phyloP scores from a whole-genome alignment of 192 early-diverging fungal genomes.

The Phlyctochytrium arcticum region DNA sequence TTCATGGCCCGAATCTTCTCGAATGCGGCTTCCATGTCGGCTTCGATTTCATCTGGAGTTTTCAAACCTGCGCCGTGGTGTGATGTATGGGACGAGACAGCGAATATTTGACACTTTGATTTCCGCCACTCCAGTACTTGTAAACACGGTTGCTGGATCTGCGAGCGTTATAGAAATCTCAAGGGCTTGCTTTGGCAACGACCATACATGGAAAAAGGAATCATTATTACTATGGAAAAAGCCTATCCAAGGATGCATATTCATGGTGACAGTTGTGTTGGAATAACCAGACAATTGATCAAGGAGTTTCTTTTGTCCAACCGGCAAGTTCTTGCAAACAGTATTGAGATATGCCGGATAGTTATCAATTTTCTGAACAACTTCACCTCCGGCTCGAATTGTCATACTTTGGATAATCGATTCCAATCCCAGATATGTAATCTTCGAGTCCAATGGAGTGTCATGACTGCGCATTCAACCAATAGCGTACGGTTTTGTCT shows the following conservation, averaged over 20 bases:
- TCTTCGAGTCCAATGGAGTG: too few relatives aligned
- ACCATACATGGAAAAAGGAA: conserved; percentile 3
- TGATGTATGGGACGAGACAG: not conserved
- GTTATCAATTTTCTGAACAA: too few relatives aligned
- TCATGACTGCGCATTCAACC: too few relatives aligned
- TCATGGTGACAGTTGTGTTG: not conserved
- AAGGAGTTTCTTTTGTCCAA: conserved; percentile 1
- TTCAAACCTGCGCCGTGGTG: too few relatives aligned
- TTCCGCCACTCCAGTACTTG: not conserved
- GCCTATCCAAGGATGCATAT: conserved; percentile 3
- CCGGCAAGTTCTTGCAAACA: not conserved
- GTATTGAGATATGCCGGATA: not conserved
- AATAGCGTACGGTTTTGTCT: too few relatives aligned
- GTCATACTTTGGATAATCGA: too few relatives aligned
- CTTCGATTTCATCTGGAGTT: too few relatives aligned
- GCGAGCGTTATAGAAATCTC: conserved; percentile 1
- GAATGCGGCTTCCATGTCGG: too few relatives aligned
- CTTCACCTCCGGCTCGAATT: too few relatives aligned
- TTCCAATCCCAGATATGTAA: too few relatives aligned
- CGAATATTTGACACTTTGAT: conserved; percentile 3
- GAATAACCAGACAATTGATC: not conserved
- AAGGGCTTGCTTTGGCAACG: conserved; percentile 11
- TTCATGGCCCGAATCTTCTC: too few relatives aligned
- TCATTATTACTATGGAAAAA: conserved; percentile 9
- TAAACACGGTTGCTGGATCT: conserved; percentile 7